Base-by-base conservation (phyloP, 1,284 basidiomycete genomes). In the Apiotrichum montevideense region DNA sequence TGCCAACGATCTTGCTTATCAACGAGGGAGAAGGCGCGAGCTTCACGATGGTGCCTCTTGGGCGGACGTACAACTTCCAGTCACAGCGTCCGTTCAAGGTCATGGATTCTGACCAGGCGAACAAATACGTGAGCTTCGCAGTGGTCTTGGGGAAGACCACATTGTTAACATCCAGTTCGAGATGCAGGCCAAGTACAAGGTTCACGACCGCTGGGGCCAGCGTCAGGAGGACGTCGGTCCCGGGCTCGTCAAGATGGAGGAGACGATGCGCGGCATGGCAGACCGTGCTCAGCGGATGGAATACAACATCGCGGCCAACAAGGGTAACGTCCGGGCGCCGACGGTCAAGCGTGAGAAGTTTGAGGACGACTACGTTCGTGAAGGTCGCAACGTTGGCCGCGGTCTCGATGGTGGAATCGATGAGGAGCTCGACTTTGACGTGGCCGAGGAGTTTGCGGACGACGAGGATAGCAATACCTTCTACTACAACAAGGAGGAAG, bases 401-500 rank as follows among this genome's bases (percentile, higher is more conserved):
- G 73, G 72, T 4, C 46, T 75, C 29, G 73, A 75, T 55, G 73
- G 71, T 29, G 72, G 70, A 4, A 54, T 65, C 9, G 73, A 71
- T 52, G 72, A 73, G 56, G 73, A 75, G 54, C 63, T 75, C 8
- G 73, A 75, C 58, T 75, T 66, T 52, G 72, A 75, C 52, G 62
- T 65, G 15, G 66, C 68, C 44, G 73, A 75, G n/a, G 67, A 71
- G 33, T 75, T 75, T 50, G 70, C 72, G 51, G 73, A 75, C 61
- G 73, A 75, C 51, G 73, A 75, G 45, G 73, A 75, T 50, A 63
- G 61, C 57, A 73, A 74, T 55, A 71, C 68, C 0, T 73, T 75
- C 63, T 71, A 75, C 49, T 62, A 63, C 6, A 67, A 75, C 57
- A 64, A 63, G 41, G 68, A 70, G 4, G 72, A 74, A 49, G 70